Conservation (phyloP, 495 filamentous ascomycete genomes). For the Cudoniella acicularis region DNA sequence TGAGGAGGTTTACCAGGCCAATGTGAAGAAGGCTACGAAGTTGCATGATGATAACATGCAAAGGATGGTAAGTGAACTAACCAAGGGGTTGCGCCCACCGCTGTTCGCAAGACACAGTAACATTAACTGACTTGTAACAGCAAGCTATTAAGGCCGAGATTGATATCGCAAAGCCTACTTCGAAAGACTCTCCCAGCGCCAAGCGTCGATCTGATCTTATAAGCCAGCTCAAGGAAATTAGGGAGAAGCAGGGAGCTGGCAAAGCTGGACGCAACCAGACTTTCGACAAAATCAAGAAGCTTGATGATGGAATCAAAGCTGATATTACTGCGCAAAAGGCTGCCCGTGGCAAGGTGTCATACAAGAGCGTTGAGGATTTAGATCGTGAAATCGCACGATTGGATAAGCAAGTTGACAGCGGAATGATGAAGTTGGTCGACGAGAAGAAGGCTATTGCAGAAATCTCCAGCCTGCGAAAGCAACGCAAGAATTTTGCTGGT, state of each 20-base stretch:
- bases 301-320: slow-evolving; percentile 42
- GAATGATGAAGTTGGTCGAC: slow-evolving; percentile 88
- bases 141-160: slow-evolving; percentile 81
- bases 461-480: slow-evolving; percentile 76
- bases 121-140: slow-evolving; percentile 41
- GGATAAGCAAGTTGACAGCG: slow-evolving; percentile 78
- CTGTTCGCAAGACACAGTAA: slow-evolving; percentile 2
- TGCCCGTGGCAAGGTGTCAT: slow-evolving; percentile 68
- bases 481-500: slow-evolving; percentile 81
- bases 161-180: slow-evolving; percentile 62
- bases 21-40: slow-evolving; percentile 74
- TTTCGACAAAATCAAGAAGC: slow-evolving; percentile 77
- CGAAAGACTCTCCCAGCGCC: slow-evolving; percentile 60
- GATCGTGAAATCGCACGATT: slow-evolving; percentile 75
- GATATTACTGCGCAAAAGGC: slow-evolving; percentile 81
- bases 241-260: slow-evolving; percentile 74
- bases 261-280: slow-evolving; percentile 72
- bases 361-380: slow-evolving; percentile 83
- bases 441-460: slow-evolving; percentile 91
- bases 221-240: slow-evolving; percentile 65
- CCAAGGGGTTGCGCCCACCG: background rate
- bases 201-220: slow-evolving; percentile 82
- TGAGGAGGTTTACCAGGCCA: slow-evolving; percentile 64
- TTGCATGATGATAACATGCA: slow-evolving; percentile 69
- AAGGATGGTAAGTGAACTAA: slow-evolving; percentile 63